Conservation (phyloP, 129 eudicot genomes). For the Daucus carota region DH1_v3.0 NC_030383.2:53188501-53189000, state of each 20-base stretch:
- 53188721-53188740: background rate
- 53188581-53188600: background rate
- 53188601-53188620: background rate
- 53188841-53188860: background rate
- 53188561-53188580: background rate
- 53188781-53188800: background rate
- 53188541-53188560: slow-evolving; percentile 1
- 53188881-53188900: background rate
- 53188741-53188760: no score
- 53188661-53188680: background rate
- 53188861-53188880: background rate
- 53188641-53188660: background rate
- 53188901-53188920: background rate
- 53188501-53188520: slow-evolving; percentile 16
- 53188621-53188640: background rate
- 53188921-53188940: background rate
- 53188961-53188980: no score
- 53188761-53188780: background rate
- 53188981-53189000: background rate
- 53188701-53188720: background rate
- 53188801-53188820: background rate
- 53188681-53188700: background rate
- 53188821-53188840: background rate
- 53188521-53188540: slow-evolving; percentile 15
- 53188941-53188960: background rate